Evolutionary conservation across 1,139 yeast genomes (phyloP), one percentile per base, ranked within the genome.

Genomic region (Pichia terricola): DNA sequence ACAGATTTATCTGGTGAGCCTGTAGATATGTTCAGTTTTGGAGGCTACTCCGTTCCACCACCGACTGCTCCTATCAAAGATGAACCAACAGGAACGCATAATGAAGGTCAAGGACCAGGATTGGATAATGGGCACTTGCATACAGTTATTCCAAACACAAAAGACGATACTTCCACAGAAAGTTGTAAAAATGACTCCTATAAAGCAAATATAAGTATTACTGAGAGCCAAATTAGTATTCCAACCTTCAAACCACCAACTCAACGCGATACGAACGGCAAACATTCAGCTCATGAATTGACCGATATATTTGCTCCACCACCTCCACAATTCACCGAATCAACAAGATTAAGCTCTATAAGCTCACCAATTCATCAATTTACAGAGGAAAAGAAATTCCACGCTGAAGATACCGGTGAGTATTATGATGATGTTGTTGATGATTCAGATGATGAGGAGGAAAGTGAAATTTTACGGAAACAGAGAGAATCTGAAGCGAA

Each of bases 391-490:
- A 58, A 49, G 34, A 48, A 56, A 35, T 55, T 48, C 37, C 52
- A 55, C 41, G 63, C 59, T 10, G 50, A 55, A 32, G 56, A 59
- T 35, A 58, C 61, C 28, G 68, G 63, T 16, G 64, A 65, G 38
- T 68, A 68, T 47, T 68, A 70, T 42, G 76, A 71, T 52, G 67
- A 66, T 38, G 66, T 69, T 38, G 70, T 65, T 33, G 74, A 69
- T 39, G 71, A 65, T 38, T 65, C 61, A 22, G 66, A 61, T 37
- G 65, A 61, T 26, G 68, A 60, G 8, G 69, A 67, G n/a, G 34
- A 22, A 1, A 41, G 22, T 32, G 41, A 26, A 51, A 50, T 4
- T 38, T 55, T 53, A 28, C 8, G 33, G 11, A 49, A 50, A 41
- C 41, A 43, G 34, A 47, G 47, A 28, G 49, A 53, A 41, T 51